phyloP scores from a whole-genome alignment of 163 green algal species.

The Botryococcus braunii region DNA sequence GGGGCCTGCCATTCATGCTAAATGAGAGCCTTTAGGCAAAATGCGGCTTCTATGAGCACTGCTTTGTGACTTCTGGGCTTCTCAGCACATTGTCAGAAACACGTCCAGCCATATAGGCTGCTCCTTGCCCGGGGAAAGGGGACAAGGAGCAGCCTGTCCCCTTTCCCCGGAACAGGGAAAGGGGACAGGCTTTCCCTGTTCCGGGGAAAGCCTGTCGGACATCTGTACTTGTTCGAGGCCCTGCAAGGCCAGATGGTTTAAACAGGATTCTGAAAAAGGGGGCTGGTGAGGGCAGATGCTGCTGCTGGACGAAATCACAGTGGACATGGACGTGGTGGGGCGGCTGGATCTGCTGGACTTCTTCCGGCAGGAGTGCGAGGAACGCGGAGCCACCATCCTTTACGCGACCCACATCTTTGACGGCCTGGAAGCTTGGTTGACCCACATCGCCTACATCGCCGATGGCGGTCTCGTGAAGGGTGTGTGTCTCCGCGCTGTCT shows the following conservation, averaged over 20 bases:
- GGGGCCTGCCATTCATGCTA: no score
- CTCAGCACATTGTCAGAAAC: no score
- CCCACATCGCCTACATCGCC: slow-evolving; percentile 80
- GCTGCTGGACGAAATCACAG: slow-evolving; percentile 93
- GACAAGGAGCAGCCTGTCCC: no score
- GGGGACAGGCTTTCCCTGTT: no score
- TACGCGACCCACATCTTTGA: slow-evolving; percentile 99
- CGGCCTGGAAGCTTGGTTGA: slow-evolving; percentile 87
- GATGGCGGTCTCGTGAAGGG: slow-evolving; percentile 36
- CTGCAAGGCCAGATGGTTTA: neutral
- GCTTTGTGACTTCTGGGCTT: no score
- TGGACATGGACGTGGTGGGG: slow-evolving; percentile 96
- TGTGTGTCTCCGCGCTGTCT: neutral
- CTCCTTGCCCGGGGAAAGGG: no score
- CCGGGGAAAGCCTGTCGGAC: no score
- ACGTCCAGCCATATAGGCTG: no score
- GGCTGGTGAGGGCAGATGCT: slow-evolving; percentile 50
- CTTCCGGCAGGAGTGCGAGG: slow-evolving; percentile 77
- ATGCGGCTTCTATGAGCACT: no score
- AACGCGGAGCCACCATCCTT: slow-evolving; percentile 76
- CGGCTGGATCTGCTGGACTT: slow-evolving; percentile 89
- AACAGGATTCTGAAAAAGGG: no score
- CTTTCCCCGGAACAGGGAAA: no score
- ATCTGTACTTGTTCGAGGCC: neutral
- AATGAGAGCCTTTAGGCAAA: no score